phyloP scores from a whole-genome alignment of 2,329 filamentous ascomycete species.

The Botrytis galanthina region DNA sequence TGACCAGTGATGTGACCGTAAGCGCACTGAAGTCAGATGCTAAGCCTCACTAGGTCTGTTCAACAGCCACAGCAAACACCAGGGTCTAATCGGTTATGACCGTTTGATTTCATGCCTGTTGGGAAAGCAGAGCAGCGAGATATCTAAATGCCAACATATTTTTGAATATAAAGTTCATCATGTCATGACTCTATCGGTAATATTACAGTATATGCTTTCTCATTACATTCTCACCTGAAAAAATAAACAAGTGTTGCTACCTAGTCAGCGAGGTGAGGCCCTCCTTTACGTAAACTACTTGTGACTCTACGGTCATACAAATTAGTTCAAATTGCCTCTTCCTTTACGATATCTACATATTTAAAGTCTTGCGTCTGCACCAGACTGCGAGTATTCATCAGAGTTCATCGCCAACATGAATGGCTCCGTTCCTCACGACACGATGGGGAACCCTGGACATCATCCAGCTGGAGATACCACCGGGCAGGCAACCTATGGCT shows the following conservation, averaged over 20 bases:
- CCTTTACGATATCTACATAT: not conserved
- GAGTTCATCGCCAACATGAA: constrained; percentile 3
- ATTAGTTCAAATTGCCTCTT: not conserved
- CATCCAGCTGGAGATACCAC: not conserved
- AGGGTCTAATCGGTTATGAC: not conserved
- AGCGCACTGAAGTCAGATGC: constrained; percentile 14
- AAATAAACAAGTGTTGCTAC: not conserved
- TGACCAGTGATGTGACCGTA: constrained; percentile 7
- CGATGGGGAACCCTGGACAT: not conserved
- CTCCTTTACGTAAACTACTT: not conserved
- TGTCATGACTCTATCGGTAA: constrained; percentile 3
- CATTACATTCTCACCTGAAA: not conserved
- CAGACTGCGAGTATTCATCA: not conserved
- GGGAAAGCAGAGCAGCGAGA: not conserved
- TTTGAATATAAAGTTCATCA: not conserved
- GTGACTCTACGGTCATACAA: not conserved
- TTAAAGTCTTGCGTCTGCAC: not conserved
- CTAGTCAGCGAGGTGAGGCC: not conserved
- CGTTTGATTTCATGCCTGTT: not conserved
- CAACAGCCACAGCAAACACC: constrained; percentile 5
- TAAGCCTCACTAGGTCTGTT: constrained; percentile 12
- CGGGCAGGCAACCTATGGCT: not conserved
- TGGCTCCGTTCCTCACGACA: not conserved
- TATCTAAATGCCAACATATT: not conserved
- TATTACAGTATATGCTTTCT: not conserved